These are phyloP conservation scores for Russula earlei DNA, from an alignment of 768 basidiomycete genomes.

Conservation along the genomic window DNA sequence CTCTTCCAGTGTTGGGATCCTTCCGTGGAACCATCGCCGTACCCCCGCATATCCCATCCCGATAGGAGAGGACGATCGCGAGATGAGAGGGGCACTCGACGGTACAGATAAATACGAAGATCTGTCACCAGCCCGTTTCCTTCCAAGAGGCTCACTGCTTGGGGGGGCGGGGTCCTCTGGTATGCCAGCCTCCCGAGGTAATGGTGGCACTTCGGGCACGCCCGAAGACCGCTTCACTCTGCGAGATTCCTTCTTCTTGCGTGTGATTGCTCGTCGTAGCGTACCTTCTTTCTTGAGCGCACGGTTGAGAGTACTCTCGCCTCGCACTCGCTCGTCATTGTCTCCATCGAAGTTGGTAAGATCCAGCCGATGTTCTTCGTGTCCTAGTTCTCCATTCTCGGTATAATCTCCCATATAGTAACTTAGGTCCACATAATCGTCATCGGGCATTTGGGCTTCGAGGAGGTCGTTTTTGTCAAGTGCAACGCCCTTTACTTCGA, in stretches of 20 bases:
- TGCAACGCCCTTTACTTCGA: slow-evolving; percentile 1
- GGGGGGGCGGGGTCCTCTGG: background rate
- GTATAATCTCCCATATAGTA: slow-evolving; percentile 33
- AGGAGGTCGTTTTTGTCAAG: slow-evolving; percentile 3
- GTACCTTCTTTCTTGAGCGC: slow-evolving; percentile 53
- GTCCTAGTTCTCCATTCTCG: slow-evolving; percentile 31
- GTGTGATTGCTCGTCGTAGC: slow-evolving; percentile 40
- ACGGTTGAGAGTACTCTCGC: slow-evolving; percentile 44
- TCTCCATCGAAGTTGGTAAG: slow-evolving; percentile 77
- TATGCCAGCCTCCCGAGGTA: background rate
- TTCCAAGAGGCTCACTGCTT: background rate
- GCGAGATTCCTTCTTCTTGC: slow-evolving; percentile 23
- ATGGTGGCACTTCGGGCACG: background rate
- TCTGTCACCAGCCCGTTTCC: background rate
- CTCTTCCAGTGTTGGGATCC: background rate
- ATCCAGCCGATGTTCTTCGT: slow-evolving; percentile 48
- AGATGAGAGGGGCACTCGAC: background rate
- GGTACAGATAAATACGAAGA: background rate
- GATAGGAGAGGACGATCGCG: background rate
- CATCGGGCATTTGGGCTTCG: slow-evolving; percentile 5
- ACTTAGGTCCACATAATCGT: slow-evolving; percentile 33
- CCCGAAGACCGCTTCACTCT: background rate
- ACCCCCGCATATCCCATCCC: background rate
- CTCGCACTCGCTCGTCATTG: slow-evolving; percentile 45
- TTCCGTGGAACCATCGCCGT: background rate